A percentile compares a stretch with the other conserved stretches of the same genome.
Conservation (phyloP, 129 eudicot genomes). For the Ambrosia trifida region DNA sequence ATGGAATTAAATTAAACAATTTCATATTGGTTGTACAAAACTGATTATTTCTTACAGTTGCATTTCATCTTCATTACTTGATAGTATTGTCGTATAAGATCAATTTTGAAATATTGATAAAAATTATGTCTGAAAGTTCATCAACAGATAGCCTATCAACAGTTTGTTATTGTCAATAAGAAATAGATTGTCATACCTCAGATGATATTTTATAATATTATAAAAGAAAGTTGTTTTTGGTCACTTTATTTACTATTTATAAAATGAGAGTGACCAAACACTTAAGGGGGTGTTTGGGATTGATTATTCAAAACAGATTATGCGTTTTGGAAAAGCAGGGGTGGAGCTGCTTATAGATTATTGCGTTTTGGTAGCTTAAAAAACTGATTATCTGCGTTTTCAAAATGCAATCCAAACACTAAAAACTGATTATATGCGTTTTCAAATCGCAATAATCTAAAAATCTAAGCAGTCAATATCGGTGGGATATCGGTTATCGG, state of each 20-base stretch:
- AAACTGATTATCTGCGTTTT: too few species aligned
- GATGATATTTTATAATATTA: neutral
- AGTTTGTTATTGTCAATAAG: neutral
- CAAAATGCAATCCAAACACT: too few species aligned
- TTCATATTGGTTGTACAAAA: neutral
- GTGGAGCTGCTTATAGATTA: too few species aligned
- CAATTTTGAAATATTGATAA: neutral
- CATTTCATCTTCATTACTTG: neutral
- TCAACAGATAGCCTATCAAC: neutral
- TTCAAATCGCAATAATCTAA: too few species aligned
- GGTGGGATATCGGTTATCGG: too few species aligned
- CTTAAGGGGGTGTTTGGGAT: too few species aligned
- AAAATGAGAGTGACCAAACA: conserved; percentile 3
- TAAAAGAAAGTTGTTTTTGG: neutral
- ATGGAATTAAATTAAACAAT: too few species aligned
- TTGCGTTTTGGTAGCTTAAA: too few species aligned
- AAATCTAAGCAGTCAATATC: too few species aligned
- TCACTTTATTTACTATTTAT: neutral
- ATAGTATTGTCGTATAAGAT: neutral
- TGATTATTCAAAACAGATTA: too few species aligned
- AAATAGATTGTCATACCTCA: neutral
- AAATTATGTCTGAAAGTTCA: neutral
- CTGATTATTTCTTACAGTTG: conserved; percentile 1
- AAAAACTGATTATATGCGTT: too few species aligned
- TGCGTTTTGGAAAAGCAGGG: too few species aligned